Conservation (phyloP, 305 asterid species). For the Rubia peregrina region DNA sequence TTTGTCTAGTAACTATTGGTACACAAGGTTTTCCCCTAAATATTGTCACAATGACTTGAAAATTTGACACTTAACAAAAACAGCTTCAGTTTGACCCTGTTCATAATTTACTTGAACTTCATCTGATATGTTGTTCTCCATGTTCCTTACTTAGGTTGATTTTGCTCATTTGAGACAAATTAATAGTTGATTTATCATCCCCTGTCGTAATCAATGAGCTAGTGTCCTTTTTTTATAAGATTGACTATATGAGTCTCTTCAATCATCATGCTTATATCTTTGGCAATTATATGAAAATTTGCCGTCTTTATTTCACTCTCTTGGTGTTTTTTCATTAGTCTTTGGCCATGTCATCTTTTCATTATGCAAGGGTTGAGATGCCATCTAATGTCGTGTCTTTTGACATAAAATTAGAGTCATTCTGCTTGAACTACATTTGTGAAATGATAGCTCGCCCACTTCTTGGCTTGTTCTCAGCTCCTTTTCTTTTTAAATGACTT, state of each 20-base stretch:
- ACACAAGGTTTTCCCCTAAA: background rate
- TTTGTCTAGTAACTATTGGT: background rate
- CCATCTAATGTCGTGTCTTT: background rate
- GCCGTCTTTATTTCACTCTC: background rate
- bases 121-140: background rate
- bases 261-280: background rate
- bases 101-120: background rate
- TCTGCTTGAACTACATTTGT: background rate
- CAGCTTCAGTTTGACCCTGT: background rate
- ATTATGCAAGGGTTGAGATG: background rate
- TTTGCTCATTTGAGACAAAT: background rate
- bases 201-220: background rate
- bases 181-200: background rate
- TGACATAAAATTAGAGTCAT: background rate
- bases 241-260: background rate
- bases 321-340: background rate
- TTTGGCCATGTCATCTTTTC: background rate
- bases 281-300: slow-evolving; percentile 1
- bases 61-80: background rate
- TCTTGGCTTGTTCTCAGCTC: background rate
- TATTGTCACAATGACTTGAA: background rate
- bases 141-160: background rate
- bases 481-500: background rate
- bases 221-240: background rate
- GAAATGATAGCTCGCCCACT: background rate